Evolutionary conservation across 352 stramenopile species (phyloP), one percentile per base, ranked within the genome.

Genomic region (Detonula confervacea): DNA sequence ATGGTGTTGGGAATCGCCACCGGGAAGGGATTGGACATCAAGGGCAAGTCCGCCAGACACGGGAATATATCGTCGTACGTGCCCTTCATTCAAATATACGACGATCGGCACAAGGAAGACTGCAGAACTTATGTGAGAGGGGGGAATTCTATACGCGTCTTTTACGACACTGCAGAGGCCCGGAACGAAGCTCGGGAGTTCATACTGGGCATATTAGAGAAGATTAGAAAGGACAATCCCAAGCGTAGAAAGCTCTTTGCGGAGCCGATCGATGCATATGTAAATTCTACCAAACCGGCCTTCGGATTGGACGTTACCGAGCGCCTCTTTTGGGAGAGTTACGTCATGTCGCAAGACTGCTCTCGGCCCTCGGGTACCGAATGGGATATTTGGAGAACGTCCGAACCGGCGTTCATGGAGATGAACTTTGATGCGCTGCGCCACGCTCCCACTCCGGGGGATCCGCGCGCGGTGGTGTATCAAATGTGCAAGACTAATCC

Each of bases 291-390:
- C 16, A 42, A 33, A 24, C 55, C 73, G 77, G 73, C 54, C 62
- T 90, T 71, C 63, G 84, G 84, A 18, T 29, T 90, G 12, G 81
- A 90, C 52, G 46, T 88, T 30, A 44, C 71, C 16, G 70, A 86
- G 27, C 66, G 74, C 20, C 57, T 88, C 1, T 88, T 89, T 66
- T 88, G 76, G 75, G 56, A 80, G 20, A 69, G 59, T 11, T 84
- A 71, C 44, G 63, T 90, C 3, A 37, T 74, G 12, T 9, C 59
- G 33, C 60, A 80, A 33, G 61, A 86, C 44, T 66, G 8, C 14
- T 16, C 29, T 18, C 14, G 83, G 62, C 8, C 72, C 73, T 1
- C 14, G 69, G 20, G 74, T 62, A 56, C 64, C 80, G 49, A 86
- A 67, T 47, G 65, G 73, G 24, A 85, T 49, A 85, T 77, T 39